Base-by-base conservation (phyloP, 1,284 basidiomycete genomes). In the Boletus coffeatus region DNA sequence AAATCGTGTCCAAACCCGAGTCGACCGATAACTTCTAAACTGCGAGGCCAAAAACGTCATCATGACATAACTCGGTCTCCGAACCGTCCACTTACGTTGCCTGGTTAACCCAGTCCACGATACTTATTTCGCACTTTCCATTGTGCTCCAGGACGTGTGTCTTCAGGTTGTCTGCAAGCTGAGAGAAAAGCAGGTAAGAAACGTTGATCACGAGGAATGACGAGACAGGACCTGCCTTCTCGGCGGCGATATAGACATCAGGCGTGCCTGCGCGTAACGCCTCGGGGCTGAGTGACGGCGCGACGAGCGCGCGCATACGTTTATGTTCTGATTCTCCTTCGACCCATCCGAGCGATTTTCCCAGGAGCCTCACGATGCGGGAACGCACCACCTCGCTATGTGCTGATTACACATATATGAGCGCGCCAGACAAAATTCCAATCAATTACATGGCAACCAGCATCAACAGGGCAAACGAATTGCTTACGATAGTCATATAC, bases 1-100 rank as follows among this genome's bases (percentile, higher is more conserved):
- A 63, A 63, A 39, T 63, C 61, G 18, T 63, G 56, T 34, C 62
- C 62, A 57, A 63, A 63, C 3, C 62, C 62, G 11, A 63, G 62
- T 8, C 62, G 61, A 41, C 62, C 56, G 25, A 63, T 63, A 13
- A 36, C 56, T 16, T 63, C 61, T 5, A 63, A n/a, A 3, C 62
- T 63, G 50, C 4, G 4, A 48, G 13, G 25, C 25, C 50, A 29
- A 53, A 6, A 48, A 53, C 7, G 36, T 52, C 34, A 14, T 10
- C 18, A 41, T 11, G 25, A 37, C 5, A 10, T 14, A 4, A 14
- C n/a, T 50, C 9, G 16, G 2, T 32, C 4, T 14, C 6, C 37
- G n/a, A 43, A 29, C 32, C 9, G 3, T 11, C 32, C 14, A 55
- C 61, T 58, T 37, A 63, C 62, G 62, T 63, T 36, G 62, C 61